These are phyloP conservation scores for Daedaleopsis sinensis DNA, from an alignment of 768 basidiomycete species.

Conservation along the genomic window DNA sequence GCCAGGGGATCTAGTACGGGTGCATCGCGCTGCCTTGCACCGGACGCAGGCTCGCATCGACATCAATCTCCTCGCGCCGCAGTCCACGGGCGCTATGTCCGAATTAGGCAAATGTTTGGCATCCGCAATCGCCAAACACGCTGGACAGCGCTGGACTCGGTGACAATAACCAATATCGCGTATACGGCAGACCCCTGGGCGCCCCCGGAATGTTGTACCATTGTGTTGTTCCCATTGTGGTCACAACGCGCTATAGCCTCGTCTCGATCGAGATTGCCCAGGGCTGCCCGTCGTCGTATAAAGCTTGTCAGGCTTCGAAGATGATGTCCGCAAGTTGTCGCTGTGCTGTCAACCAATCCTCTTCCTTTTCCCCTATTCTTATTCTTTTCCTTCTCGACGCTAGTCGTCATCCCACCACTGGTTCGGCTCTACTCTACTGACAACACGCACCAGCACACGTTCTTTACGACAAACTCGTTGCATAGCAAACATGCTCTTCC, in stretches of 20 bases:
- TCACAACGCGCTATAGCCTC: neutral
- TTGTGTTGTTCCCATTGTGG: neutral
- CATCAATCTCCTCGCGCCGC: neutral
- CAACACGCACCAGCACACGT: conserved; percentile 2
- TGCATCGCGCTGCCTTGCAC: neutral
- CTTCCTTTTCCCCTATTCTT: conserved; percentile 11
- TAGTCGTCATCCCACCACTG: conserved; percentile 10
- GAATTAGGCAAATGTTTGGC: neutral
- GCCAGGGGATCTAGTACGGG: no score
- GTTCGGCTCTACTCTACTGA: neutral
- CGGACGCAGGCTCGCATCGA: neutral
- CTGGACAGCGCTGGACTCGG: neutral
- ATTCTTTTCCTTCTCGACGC: conserved; percentile 20
- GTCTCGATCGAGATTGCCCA: neutral
- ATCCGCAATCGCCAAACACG: neutral
- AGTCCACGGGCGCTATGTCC: neutral
- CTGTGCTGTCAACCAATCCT: conserved; percentile 13
- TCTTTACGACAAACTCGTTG: conserved; percentile 15
- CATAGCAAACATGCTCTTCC: conserved; percentile 13
- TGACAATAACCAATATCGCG: no score
- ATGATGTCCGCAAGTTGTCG: conserved; percentile 7
- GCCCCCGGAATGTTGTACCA: neutral
- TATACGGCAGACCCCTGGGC: neutral
- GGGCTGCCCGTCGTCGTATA: neutral
- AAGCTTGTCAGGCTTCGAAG: neutral